Evolutionary conservation across 148 eudicot species (phyloP).

Genomic region (Hydrangea macrophylla): DNA sequence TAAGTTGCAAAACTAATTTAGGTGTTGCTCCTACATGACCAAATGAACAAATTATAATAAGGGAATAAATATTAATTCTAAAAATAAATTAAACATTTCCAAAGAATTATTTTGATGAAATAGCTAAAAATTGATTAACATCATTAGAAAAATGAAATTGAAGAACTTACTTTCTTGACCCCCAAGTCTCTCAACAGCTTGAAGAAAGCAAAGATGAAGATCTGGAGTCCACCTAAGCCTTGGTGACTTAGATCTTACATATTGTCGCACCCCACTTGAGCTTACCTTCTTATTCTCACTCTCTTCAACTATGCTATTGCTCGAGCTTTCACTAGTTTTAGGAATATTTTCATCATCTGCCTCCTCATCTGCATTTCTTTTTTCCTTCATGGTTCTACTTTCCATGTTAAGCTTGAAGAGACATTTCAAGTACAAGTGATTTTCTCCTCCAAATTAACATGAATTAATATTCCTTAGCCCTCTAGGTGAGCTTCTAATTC

Average conservation of each 20-base stretch:
- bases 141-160: constrained; percentile 2
- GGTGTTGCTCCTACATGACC: constrained; percentile 18
- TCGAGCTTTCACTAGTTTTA: constrained; percentile 10
- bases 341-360: constrained; percentile 6
- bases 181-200: constrained; percentile 28
- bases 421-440: background rate
- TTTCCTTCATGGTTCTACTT: background rate
- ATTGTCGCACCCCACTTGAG: constrained; percentile 13
- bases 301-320: constrained; percentile 11
- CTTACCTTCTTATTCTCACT: background rate
- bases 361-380: background rate
- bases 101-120: background rate
- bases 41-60: background rate
- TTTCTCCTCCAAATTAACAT: background rate
- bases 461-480: too few relatives aligned
- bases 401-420: background rate
- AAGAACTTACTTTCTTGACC: constrained; percentile 25
- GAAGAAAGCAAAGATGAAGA: constrained; percentile 24
- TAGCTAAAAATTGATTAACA: background rate
- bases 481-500: background rate
- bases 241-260: constrained; percentile 22
- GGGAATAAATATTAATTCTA: background rate
- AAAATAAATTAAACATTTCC: background rate
- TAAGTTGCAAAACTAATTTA: constrained; percentile 16
- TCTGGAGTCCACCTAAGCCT: constrained; percentile 31